Evolutionary conservation across 495 filamentous ascomycete genomes (phyloP), one percentile per base, ranked within the genome.

Genomic region (Bryoglossum gracile): DNA sequence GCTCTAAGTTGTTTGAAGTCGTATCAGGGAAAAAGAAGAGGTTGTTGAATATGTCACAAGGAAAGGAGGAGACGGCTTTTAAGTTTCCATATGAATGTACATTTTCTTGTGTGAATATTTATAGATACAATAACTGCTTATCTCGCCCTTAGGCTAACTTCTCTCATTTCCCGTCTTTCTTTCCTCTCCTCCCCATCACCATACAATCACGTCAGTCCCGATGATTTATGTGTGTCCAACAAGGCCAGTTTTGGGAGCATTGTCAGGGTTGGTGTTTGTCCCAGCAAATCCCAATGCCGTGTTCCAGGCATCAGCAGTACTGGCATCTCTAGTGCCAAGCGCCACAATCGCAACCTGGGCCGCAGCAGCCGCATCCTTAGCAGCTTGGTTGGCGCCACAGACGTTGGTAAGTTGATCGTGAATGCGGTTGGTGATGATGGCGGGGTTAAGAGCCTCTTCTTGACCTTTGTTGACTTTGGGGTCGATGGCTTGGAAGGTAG

Each of bases 371-470:
- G 64, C 70, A 18, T 63, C 68, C 28, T 72, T 71, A 14, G 67
- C 64, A 8, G 64, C 59, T 25, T 57, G 53, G 45, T 66, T 72
- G 2, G 69, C 70, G 39, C 62, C 62, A 51, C 67, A 70, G 16
- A 66, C 63, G 46, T 58, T 58, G 35, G 61, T 78, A 44, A 81
- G 57, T 43, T 67, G 54, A 53, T 78, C 76, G 55, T 74, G 75
- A 2, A 80, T 71, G 46, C 76, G 72, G 70, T 80, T 81, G 65
- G 77, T 77, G 68, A 82, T 83, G 70, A 82, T 83, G 65, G 72
- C 72, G 47, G 74, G 74, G 67, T 78, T 77, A 30, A 79, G 65
- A 3, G 74, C 74, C 52, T 77, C 67, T 16, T 69, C 53, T 63
- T 77, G 72, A 34, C 72, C 71, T 54, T 69, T 62, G 47, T 63